Evolutionary conservation across 2,329 filamentous ascomycete species (phyloP), one percentile per base, ranked within the genome.

Genomic region (Ceratocystis smalleyi): DNA sequence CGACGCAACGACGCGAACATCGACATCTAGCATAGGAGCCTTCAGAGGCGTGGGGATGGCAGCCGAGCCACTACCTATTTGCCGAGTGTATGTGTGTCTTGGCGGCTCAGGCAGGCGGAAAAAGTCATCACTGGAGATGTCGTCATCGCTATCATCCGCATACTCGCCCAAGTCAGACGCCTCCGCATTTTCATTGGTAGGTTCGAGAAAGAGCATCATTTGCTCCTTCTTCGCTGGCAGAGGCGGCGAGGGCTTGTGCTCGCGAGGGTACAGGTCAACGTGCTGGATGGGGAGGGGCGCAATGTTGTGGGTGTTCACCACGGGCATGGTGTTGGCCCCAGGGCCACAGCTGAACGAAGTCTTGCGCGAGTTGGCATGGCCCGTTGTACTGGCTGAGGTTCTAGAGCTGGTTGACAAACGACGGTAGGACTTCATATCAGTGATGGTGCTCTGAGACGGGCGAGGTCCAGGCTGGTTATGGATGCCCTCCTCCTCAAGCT

Each of bases 401-500:
- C 62, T 51, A 15, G 64, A 65, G 7, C 54, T 54, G 17, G 27
- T 57, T 3, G 65, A 65, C 24, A 61, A 24, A 43, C 66, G 61
- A 45, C 54, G 62, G 45, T 45, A 24, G 15, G 40, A 35, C 35
- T 45, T 43, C 45, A 17, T 24, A 6, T 47, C 57, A 17, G 43
- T 57, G 8, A 60, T n/a, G n/a, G 54, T 64, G n/a, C 8, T 59
- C 35, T 35, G 59, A 6, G 59, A 54, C 40, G 61, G 55, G 22
- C 55, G 54, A 15, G 65, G 35, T n/a, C 45, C 15, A 17, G 55
- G 51, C 30, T 61, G 57, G 55, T 51, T 57, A 43, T 51, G 61
- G 40, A 67, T 32, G 22, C 51, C 51, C 32, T 61, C 60, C 43
- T 75, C 76, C 35, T 77, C 76, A 15, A 75, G 73, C 66, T 79